Conservation (phyloP, 352 stramenopile genomes). For the Albugo laibachii region DNA sequence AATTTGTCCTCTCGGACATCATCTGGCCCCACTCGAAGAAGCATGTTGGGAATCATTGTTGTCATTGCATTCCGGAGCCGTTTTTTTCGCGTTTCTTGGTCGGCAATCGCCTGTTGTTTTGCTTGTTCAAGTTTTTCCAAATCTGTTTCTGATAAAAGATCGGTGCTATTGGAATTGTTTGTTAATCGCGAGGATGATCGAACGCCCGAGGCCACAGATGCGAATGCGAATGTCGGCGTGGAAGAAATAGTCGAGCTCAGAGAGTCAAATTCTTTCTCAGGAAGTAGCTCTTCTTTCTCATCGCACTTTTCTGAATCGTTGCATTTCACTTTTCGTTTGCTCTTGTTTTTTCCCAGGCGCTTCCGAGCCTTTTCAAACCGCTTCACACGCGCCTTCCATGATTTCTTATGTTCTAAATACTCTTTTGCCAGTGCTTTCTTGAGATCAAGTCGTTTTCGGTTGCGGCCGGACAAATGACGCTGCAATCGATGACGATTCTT, state of each 20-base stretch:
- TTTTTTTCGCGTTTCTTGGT: conserved; percentile 71
- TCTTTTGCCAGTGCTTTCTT: conserved; percentile 52
- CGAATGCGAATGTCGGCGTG: conserved; percentile 2
- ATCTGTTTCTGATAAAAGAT: conserved; percentile 45
- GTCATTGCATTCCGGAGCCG: conserved; percentile 64
- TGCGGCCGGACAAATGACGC: conserved; percentile 36
- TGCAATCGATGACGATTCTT: conserved; percentile 30
- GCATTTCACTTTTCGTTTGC: conserved; percentile 40
- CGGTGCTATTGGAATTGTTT: conserved; percentile 59
- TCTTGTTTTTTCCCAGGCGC: conserved; percentile 55
- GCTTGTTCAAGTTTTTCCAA: conserved; percentile 70
- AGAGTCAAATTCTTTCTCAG: conserved; percentile 13
- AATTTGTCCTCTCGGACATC: conserved; percentile 22
- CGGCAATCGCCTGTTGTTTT: conserved; percentile 43
- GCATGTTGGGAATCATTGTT: conserved; percentile 70
- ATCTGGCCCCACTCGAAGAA: conserved; percentile 17
- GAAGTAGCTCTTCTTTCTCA: conserved; percentile 5
- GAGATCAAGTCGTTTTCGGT: conserved; percentile 40
- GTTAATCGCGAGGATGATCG: conserved; percentile 64
- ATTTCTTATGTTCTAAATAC: conserved; percentile 62
- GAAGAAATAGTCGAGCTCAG: conserved; percentile 6
- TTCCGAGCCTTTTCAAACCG: conserved; percentile 77
- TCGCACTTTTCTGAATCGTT: conserved; percentile 22
- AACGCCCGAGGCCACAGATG: conserved; percentile 15
- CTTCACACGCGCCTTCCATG: conserved; percentile 70